Base-by-base conservation (phyloP, 2,329 filamentous ascomycete genomes). In the Diaporthe sp. region DNA sequence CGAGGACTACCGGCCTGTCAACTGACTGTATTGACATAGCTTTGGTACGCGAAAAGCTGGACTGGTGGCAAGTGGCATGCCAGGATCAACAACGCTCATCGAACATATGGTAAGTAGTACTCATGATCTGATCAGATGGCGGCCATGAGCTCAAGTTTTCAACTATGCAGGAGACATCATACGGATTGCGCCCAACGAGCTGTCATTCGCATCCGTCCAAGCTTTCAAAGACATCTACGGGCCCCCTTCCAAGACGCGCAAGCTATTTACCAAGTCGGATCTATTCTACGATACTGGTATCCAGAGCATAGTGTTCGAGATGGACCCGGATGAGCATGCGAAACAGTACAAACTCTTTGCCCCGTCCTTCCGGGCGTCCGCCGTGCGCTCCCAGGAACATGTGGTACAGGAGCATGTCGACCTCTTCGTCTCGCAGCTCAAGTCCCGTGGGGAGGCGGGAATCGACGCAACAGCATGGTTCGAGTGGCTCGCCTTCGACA, bases 401-500 rank as follows among this genome's bases (percentile, higher is more conserved):
- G 72, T 80, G 12, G 77, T 81, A 19, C 78, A 79, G 53, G 72
- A 78, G 46, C 70, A 80, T 39, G 74, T 75, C 4, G 79, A 80
- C 53, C 68, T 74, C 1, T 77, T 79, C 53, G 72, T 80, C 17
- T 34, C 76, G 8, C 76, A 80, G 49, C 53, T 80, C 22, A 73
- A 44, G 7, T 44, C 46, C 10, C 46, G 74, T 3, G 72, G 74
- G 15, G 44, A 53, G 9, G 60, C 57, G 22, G 76, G 76, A 19
- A 39, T 81, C 25, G 76, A 80, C 53, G 75, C 79, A 15, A 73
- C 77, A 15, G 51, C 76, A 49, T 78, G 77, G 75, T 60, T 78
- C 13, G 76, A 79, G 55, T 80, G 78, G 79, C 74, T 80, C 9
- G 79, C 77, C 10, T 80, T 81, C 55, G 79, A 80, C 51, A 79